A percentile compares a stretch with the other conserved stretches of the same genome.
Conservation (phyloP, 169 alveolate genomes). For the Plasmodium cynomolgi region DNA sequence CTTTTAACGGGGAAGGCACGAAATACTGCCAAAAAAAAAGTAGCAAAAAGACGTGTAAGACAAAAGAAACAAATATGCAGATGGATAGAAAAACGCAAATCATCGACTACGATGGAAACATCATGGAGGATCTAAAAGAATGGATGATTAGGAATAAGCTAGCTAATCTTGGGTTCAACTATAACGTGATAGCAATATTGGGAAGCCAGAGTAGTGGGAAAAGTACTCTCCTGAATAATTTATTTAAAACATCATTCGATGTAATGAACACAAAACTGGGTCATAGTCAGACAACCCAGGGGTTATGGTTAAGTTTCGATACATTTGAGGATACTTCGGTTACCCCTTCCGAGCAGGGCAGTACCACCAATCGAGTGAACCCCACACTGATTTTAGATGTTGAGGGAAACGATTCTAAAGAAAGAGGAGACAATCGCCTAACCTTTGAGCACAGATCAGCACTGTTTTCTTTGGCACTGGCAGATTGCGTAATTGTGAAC, state of each 20-base stretch:
- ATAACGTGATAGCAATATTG: conserved; percentile 89
- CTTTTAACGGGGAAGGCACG: not conserved
- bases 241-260: conserved; percentile 88
- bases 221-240: conserved; percentile 88
- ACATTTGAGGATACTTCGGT: conserved; percentile 22
- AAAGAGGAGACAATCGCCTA: conserved; percentile 89
- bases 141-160: conserved; percentile 43
- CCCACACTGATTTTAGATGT: conserved; percentile 90
- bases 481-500: conserved; percentile 91
- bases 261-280: conserved; percentile 90
- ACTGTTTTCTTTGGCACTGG: conserved; percentile 89
- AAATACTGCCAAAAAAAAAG: not conserved
- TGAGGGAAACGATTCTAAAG: conserved; percentile 93
- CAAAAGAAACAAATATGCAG: not conserved
- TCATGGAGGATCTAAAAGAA: conserved; percentile 47
- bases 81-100: conserved; percentile 28
- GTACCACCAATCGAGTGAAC: not conserved
- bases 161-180: conserved; percentile 76
- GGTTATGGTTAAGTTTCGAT: conserved; percentile 90
- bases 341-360: not conserved
- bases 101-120: conserved; percentile 73
- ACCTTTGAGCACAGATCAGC: conserved; percentile 93
- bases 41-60: not conserved
- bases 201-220: conserved; percentile 95
- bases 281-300: conserved; percentile 93